Base-by-base conservation (phyloP, 2,329 filamentous ascomycete species). In the Xylariaceae sp. region DNA sequence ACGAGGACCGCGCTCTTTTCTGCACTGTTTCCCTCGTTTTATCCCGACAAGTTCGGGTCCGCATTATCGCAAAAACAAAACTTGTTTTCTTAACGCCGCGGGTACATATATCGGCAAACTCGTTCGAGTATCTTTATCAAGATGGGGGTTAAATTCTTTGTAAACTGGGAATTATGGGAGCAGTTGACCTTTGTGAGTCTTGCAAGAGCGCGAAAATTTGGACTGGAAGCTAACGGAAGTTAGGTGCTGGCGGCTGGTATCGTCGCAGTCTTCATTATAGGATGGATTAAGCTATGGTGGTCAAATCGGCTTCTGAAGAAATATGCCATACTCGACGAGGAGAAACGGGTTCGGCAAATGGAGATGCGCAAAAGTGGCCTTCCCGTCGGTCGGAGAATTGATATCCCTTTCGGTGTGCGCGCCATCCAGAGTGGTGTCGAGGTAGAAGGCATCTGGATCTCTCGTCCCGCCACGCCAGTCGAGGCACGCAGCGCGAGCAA, bases 391-490 rank as follows among this genome's bases (percentile, higher is more conserved):
- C 75, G 73, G 63, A 73, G 74, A 52, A 78, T 83, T 54, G 87
- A 90, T 8, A 84, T 95, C 41, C 92, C 91, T 0, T 97, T 97
- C 68, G 92, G 93, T 17, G 84, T 94, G 56, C 86, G 89, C 66
- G 92, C 92, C 5, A 84, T 97, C 51, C 88, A 96, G 72, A 88
- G 84, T 66, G 92, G 92, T 4, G 79, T 95, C 49, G 84, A 93
- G 70, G 84, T 96, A 6, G 90, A 96, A 64, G 92, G 91, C 3
- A 92, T 97, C 54, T 91, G 88, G 87, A 84, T 89, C 53, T 87
- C 85, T 23, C 76, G 78, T 55, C 78, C 80, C 50, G 73, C 75
- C 8, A 78, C 77, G 9, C 76, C 78, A 2, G 58, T 66, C 45
- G 69, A 67, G 23, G 37, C 61, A 10, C 62, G 61, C 18, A 68